Conservation (phyloP, 2,329 filamentous ascomycete genomes). For the Aspergillus bombycis region DNA sequence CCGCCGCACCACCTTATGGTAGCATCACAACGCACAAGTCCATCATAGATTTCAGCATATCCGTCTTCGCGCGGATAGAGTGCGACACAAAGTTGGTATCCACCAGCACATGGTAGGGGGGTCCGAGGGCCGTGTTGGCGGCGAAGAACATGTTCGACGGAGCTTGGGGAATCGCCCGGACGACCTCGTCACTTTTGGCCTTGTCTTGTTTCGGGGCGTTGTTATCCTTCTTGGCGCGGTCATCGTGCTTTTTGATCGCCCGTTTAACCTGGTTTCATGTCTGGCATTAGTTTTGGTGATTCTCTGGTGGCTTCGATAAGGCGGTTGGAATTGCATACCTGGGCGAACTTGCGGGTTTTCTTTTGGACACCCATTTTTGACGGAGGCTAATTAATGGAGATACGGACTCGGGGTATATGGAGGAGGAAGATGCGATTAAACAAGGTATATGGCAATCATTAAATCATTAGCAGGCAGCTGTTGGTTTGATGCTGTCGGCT, state of each 20-base stretch:
- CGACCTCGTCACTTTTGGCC: constrained; percentile 21
- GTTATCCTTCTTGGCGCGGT: constrained; percentile 23
- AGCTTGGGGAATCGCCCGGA: constrained; percentile 45
- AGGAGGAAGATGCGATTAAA: not conserved
- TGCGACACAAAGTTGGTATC: constrained; percentile 92
- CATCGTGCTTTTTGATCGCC: constrained; percentile 23
- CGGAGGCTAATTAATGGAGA: not conserved
- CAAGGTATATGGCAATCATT: not conserved
- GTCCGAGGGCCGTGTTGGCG: constrained; percentile 82
- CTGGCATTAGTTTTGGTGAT: constrained; percentile 57
- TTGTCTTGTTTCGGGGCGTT: constrained; percentile 18
- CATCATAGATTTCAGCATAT: constrained; percentile 86
- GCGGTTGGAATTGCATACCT: constrained; percentile 53
- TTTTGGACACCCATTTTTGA: constrained; percentile 84
- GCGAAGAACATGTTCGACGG: constrained; percentile 85
- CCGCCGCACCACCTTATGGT: too few relatives aligned
- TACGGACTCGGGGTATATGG: not conserved
- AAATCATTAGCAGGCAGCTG: not conserved
- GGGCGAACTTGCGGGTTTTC: constrained; percentile 88
- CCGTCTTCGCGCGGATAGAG: constrained; percentile 87
- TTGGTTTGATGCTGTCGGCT: not conserved
- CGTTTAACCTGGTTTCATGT: constrained; percentile 33
- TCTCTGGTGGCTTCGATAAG: not conserved
- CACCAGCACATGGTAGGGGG: constrained; percentile 78
- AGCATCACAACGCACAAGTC: constrained; percentile 55